phyloP scores from a whole-genome alignment of 108 stramenopile genomes.

The Thalassiosira profunda region DNA sequence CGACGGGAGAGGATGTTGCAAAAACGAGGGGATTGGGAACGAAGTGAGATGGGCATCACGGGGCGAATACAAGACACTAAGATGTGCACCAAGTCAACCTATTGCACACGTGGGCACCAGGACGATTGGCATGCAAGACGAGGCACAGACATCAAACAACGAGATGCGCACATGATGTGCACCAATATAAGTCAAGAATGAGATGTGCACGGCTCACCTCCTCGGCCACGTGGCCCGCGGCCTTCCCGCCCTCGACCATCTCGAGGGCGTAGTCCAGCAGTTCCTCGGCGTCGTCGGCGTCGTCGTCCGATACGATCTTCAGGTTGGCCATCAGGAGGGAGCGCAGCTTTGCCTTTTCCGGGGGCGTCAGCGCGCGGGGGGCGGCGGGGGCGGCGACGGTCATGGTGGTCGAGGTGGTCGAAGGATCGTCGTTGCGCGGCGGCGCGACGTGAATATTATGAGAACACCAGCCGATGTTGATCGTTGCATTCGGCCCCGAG shows the following conservation, averaged over 20 bases:
- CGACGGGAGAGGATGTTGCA: neutral
- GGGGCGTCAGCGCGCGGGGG: neutral
- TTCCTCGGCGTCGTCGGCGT: neutral
- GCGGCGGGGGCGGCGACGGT: too few species aligned
- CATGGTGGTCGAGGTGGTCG: too few species aligned
- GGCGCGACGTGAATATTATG: too few species aligned
- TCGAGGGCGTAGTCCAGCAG: slow-evolving; percentile 3
- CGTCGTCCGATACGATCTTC: neutral
- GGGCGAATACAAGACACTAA: too few species aligned
- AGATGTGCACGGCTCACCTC: neutral
- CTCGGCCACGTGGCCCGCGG: neutral
- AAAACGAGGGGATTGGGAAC: neutral
- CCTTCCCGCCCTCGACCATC: slow-evolving; percentile 2
- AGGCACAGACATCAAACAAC: too few species aligned
- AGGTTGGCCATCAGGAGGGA: neutral
- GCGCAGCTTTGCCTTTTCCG: neutral
- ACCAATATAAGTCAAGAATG: neutral
- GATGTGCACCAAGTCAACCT: too few species aligned
- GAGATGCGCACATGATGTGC: too few species aligned
- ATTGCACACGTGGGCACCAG: too few species aligned
- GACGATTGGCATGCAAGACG: too few species aligned
- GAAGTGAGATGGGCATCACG: neutral
- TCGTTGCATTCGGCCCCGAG: too few species aligned
- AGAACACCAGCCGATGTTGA: too few species aligned
- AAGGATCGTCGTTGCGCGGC: too few species aligned